Percentiles rank a stretch among this genome's conserved stretches.
phyloP scores from a whole-genome alignment of 1,139 yeast species.

The Groenewaldozyma sp. region DNA sequence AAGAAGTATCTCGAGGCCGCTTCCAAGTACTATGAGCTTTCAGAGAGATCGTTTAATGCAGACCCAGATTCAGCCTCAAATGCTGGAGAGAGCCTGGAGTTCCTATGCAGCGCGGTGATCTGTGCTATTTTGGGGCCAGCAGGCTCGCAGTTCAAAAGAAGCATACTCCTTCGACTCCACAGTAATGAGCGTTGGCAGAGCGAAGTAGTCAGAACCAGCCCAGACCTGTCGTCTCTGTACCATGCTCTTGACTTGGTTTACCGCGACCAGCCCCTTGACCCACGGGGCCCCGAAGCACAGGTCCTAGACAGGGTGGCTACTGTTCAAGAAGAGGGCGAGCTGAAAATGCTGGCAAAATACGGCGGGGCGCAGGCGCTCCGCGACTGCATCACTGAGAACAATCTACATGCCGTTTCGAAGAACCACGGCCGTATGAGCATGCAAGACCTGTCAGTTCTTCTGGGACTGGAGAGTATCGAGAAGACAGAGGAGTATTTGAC shows the following conservation, averaged over 20 bases:
- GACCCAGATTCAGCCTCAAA: background rate
- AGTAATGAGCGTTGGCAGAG: background rate
- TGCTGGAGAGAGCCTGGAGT: background rate
- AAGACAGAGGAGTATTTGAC: background rate
- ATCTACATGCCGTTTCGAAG: background rate
- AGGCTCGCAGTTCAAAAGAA: background rate
- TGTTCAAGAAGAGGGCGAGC: background rate
- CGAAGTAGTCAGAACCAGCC: background rate
- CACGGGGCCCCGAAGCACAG: background rate
- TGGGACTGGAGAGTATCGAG: background rate
- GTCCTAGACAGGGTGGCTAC: background rate
- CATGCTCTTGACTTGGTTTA: background rate
- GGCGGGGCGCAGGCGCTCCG: background rate
- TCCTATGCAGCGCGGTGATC: background rate
- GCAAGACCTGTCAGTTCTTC: background rate
- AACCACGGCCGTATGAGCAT: background rate
- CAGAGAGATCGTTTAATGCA: background rate
- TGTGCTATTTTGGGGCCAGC: background rate
- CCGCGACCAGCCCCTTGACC: background rate
- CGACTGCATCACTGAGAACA: background rate
- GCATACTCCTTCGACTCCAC: background rate
- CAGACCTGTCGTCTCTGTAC: background rate
- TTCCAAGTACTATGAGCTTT: background rate
- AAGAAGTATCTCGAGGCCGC: background rate
- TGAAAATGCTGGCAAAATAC: background rate